Percentiles rank a stretch among this genome's conserved stretches.
These are phyloP conservation scores for Xylaria sp. DNA, from an alignment of 2,329 filamentous ascomycete genomes.

Conservation along the genomic window DNA sequence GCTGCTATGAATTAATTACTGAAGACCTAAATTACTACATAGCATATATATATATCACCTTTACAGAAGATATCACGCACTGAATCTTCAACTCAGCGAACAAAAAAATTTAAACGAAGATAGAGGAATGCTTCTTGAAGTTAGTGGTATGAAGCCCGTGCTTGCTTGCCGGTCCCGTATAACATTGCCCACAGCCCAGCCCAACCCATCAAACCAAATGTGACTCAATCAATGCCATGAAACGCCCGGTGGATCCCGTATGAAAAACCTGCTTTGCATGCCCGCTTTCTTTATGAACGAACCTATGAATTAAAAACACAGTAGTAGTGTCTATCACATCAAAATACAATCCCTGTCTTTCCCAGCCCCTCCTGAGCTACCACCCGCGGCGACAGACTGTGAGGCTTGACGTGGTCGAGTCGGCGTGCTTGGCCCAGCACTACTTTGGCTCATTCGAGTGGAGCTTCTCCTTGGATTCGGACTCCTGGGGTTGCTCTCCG, in stretches of 20 bases:
- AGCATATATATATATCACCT: neutral
- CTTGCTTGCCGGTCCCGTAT: constrained; percentile 5
- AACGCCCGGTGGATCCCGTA: constrained; percentile 25
- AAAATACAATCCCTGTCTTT: constrained; percentile 48
- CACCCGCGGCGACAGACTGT: constrained; percentile 36
- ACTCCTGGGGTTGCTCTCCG: constrained; percentile 53
- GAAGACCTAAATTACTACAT: neutral
- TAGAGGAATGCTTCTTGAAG: constrained; percentile 10
- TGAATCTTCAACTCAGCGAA: neutral
- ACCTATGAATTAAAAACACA: neutral
- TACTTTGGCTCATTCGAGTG: constrained; percentile 30
- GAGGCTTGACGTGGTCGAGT: constrained; percentile 54
- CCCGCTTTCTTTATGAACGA: constrained; percentile 21
- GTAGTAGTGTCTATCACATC: constrained; percentile 42
- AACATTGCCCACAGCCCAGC: constrained; percentile 2
- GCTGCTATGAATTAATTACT: neutral
- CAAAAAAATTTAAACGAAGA: neutral
- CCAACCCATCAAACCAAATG: neutral
- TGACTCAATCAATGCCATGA: neutral
- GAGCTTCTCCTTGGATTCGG: constrained; percentile 40
- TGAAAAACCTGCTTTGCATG: constrained; percentile 15
- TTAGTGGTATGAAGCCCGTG: constrained; percentile 9
- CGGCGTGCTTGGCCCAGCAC: constrained; percentile 42
- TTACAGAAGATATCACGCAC: neutral
- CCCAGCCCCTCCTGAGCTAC: constrained; percentile 28